These are phyloP conservation scores for Cordia subcordata DNA, from an alignment of 257 asterid genomes.

Conservation along the genomic window DNA sequence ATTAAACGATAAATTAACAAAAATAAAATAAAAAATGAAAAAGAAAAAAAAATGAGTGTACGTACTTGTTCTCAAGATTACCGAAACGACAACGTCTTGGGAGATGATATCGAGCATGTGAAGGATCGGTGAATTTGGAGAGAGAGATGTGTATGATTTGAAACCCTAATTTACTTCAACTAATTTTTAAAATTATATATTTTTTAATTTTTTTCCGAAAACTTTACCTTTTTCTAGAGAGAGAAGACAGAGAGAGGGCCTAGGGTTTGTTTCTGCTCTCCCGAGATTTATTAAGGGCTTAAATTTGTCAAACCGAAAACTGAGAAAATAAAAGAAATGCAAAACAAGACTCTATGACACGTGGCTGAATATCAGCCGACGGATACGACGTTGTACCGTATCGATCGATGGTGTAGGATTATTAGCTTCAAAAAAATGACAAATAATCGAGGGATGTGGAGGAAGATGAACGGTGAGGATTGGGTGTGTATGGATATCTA, in stretches of 20 bases:
- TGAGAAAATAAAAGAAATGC: background rate
- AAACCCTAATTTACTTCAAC: conserved; percentile 66
- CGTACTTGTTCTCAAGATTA: conserved; percentile 44
- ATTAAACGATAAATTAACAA: conserved; percentile 16
- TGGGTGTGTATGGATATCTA: background rate
- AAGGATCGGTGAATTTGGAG: conserved; percentile 16
- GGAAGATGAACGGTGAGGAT: background rate
- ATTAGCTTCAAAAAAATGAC: conserved; percentile 1
- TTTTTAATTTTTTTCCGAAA: conserved; percentile 14
- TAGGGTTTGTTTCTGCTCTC: conserved; percentile 47
- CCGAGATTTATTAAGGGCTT: conserved; percentile 17
- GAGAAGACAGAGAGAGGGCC: conserved; percentile 23
- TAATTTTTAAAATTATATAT: conserved; percentile 8
- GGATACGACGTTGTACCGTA: conserved; percentile 14
- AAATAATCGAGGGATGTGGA: conserved; percentile 1
- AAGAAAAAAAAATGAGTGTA: background rate
- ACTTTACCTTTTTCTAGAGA: conserved; percentile 17
- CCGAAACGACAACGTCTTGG: conserved; percentile 28
- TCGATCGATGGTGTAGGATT: conserved; percentile 19
- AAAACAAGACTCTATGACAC: conserved; percentile 10
- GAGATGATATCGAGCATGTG: conserved; percentile 42
- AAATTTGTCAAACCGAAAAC: conserved; percentile 6
- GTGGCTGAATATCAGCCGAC: conserved; percentile 1
- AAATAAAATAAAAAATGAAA: background rate
- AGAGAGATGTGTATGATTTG: conserved; percentile 27